Evolutionary conservation across 2,329 filamentous ascomycete genomes (phyloP), one percentile per base, ranked within the genome.

Genomic region (Colletotrichum plurivorum): DNA sequence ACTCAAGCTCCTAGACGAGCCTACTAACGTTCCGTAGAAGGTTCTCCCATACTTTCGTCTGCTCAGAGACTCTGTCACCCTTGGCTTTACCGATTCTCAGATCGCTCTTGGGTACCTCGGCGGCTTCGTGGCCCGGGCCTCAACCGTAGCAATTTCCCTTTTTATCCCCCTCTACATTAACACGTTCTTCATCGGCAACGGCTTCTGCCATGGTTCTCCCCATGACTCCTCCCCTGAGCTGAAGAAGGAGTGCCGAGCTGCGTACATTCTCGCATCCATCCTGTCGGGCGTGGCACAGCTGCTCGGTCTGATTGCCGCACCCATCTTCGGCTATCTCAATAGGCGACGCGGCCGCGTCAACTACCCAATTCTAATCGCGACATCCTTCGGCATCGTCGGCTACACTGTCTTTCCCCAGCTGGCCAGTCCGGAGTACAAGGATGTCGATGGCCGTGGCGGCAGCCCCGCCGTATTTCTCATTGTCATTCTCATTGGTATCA

Each of bases 101-200:
- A 97, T 99, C 71, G 91, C 90, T 18, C 86, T 98, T 0, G 95
- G 93, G 31, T 99, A 98, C 76, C 83, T 98, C 0, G 96, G 95
- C 71, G 96, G 96, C 1, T 98, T 98, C 75, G 95, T 99, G 2
- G 95, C 95, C 10, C 90, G 96, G 64, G 95, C 96, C 8, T 98
- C 95, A 0, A 97, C 94, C 0, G 96, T 99, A 5, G 95, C 93
- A 60, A 97, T 99, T 72, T 97, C 94, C 0, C 88, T 98, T 6
- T 99, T 98, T 81, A 93, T 99, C 62, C 96, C 96, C 0, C 87
- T 99, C 2, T 97, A 93, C 77, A 90, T 98, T 74, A 98, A 98
- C 78, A 91, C 94, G 25, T 97, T 94, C 79, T 98, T 95, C 80
- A 93, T 95, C 71, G 84, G 85, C 56, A 92, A 92, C 61, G 95